These are phyloP conservation scores for Candida andamanensis DNA, from an alignment of 805 yeast species.

Conservation along the genomic window DNA sequence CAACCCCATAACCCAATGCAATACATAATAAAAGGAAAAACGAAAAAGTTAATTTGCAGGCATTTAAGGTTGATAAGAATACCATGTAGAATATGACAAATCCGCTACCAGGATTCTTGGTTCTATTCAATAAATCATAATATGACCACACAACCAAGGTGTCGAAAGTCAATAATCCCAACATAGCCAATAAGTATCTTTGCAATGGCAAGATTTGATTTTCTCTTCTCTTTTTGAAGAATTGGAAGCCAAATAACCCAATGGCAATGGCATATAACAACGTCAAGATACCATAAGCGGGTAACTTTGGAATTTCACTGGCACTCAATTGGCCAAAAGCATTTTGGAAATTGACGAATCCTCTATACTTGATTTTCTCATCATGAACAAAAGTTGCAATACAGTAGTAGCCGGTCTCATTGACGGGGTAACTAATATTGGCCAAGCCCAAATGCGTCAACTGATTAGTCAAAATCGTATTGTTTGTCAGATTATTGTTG, in stretches of 20 bases:
- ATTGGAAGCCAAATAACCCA: conserved; percentile 79
- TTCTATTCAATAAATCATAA: conserved; percentile 73
- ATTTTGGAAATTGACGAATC: conserved; percentile 79
- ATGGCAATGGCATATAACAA: conserved; percentile 77
- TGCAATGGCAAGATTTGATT: conserved; percentile 87
- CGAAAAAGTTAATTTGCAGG: conserved; percentile 79
- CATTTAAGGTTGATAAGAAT: conserved; percentile 71
- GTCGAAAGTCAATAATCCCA: conserved; percentile 76
- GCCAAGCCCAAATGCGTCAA: conserved; percentile 56
- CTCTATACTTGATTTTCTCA: conserved; percentile 45
- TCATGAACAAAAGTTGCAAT: conserved; percentile 60
- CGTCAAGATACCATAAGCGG: conserved; percentile 82
- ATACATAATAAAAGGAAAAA: conserved; percentile 83
- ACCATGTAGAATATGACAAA: conserved; percentile 67
- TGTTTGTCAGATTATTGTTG: conserved; percentile 38
- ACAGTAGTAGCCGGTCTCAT: conserved; percentile 87
- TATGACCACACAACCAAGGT: conserved; percentile 87
- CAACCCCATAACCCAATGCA: conserved; percentile 92
- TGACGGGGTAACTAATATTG: conserved; percentile 57
- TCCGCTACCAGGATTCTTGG: conserved; percentile 44
- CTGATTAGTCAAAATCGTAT: conserved; percentile 53
- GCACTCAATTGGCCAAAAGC: conserved; percentile 90
- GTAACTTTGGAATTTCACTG: conserved; percentile 83
- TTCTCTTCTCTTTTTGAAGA: conserved; percentile 66
- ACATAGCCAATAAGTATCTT: conserved; percentile 82